phyloP scores from a whole-genome alignment of 305 asterid genomes.

The Solanum chacoense region DNA sequence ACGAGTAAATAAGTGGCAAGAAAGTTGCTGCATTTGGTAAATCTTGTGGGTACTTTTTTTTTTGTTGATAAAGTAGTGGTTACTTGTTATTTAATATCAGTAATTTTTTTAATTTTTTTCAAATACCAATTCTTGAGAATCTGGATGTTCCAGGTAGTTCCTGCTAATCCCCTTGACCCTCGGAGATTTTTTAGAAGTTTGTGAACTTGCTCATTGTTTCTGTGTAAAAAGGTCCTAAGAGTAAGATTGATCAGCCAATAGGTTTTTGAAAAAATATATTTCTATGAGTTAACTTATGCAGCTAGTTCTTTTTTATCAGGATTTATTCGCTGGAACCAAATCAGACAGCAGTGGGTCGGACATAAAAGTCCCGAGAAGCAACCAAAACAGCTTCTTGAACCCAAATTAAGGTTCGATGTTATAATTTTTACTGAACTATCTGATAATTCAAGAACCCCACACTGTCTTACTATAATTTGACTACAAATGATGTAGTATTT shows the following conservation, averaged over 20 bases:
- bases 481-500: not conserved
- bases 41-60: not conserved
- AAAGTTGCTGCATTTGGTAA: not conserved
- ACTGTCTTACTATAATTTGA: not conserved
- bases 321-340: constrained; percentile 59
- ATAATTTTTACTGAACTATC: not conserved
- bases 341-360: constrained; percentile 59
- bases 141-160: not conserved
- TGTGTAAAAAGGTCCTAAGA: not conserved
- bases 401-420: constrained; percentile 46
- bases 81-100: not conserved
- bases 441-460: not conserved
- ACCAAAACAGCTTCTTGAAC: constrained; percentile 37
- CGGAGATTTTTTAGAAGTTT: not conserved
- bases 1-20: not conserved
- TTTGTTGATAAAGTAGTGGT: not conserved
- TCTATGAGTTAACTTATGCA: not conserved
- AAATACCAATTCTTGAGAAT: not conserved
- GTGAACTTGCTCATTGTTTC: not conserved
- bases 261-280: not conserved
- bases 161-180: not conserved
- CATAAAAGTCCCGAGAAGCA: constrained; percentile 25
- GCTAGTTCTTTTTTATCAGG: constrained; percentile 27
- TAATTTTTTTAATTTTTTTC: not conserved
- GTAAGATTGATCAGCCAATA: not conserved